Base-by-base conservation (phyloP, 2,329 filamentous ascomycete genomes). In the Escovopsis weberi region DNA sequence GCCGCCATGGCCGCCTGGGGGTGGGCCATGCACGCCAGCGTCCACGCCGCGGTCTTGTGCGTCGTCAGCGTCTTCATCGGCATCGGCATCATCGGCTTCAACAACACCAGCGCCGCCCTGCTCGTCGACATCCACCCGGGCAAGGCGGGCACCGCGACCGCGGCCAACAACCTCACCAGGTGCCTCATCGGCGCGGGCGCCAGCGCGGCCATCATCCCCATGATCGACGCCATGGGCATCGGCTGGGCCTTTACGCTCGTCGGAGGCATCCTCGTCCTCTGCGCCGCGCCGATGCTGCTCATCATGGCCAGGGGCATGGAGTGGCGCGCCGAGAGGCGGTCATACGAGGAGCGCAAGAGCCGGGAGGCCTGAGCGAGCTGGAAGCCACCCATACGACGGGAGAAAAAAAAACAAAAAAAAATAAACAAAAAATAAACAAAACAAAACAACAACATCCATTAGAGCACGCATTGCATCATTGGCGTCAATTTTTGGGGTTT, bases 61-160 rank as follows among this genome's bases (percentile, higher is more conserved):
- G 57, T 74, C 3, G 47, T 74, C 11, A 62, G 69, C 32, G 65
- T 69, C 34, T 33, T 73, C 1, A 50, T 67, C 26, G 70, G 70
- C 2, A 54, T 68, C 6, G 63, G 66, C 6, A 63, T 74, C 43
- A 72, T 73, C 4, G 72, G 72, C 0, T 69, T 70, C 33, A 75
- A 69, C 53, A 75, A 74, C 44, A 61, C 68, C 3, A 59, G 66
- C 33, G 74, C 64, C 41, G 65, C 69, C 0, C 55, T 80, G 38
- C 60, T 78, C 2, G 63, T 77, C 4, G 75, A 80, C 48, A 61
- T 78, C 7, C 68, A 74, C 44, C 72, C 71, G 0, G 61, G 61
- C 0, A 64, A 62, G 15, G 67, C 73, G 0, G 71, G 69, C 0
- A 69, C 70, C 0, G 74, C 72, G 0, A 71, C 71, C 1, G 74